Conservation (phyloP, 495 filamentous ascomycete species). For the Hypoxylon fuscum region DNA sequence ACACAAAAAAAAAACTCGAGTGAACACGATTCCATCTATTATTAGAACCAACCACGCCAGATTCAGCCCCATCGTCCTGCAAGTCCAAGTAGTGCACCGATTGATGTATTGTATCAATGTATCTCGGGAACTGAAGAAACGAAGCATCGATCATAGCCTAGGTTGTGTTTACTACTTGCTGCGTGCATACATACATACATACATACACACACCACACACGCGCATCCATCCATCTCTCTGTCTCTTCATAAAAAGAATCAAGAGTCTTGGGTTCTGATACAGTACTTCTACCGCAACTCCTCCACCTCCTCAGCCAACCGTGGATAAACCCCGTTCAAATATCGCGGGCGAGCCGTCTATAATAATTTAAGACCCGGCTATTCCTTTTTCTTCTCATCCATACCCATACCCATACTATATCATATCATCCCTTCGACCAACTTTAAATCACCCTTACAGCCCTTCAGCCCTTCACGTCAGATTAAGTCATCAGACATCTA, state of each 20-base stretch:
- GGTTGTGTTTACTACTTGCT: constrained; percentile 15
- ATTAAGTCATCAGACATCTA: constrained; percentile 34
- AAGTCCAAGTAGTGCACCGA: constrained; percentile 44
- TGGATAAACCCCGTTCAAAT: constrained; percentile 35
- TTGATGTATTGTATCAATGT: constrained; percentile 44
- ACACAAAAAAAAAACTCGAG: constrained; percentile 43
- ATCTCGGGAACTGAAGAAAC: constrained; percentile 32
- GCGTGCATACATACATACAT: too few species aligned
- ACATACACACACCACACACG: too few species aligned
- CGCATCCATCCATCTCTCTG: too few species aligned
- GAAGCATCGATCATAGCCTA: constrained; percentile 36
- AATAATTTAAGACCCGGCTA: constrained; percentile 24
- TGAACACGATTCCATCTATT: constrained; percentile 56
- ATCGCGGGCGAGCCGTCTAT: constrained; percentile 26
- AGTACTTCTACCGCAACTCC: constrained; percentile 27
- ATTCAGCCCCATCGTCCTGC: constrained; percentile 55
- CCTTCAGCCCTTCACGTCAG: constrained; percentile 36
- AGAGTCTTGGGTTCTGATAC: neutral
- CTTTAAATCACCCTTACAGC: neutral
- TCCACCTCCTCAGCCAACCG: constrained; percentile 19
- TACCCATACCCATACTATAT: constrained; percentile 27
- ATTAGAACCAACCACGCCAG: constrained; percentile 57
- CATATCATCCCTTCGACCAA: constrained; percentile 27
- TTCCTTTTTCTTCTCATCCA: constrained; percentile 11
- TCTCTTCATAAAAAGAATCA: constrained; percentile 1